Evolutionary conservation across 2,329 filamentous ascomycete genomes (phyloP), one percentile per base, ranked within the genome.

Genomic region (Acrodontium crateriforme): DNA sequence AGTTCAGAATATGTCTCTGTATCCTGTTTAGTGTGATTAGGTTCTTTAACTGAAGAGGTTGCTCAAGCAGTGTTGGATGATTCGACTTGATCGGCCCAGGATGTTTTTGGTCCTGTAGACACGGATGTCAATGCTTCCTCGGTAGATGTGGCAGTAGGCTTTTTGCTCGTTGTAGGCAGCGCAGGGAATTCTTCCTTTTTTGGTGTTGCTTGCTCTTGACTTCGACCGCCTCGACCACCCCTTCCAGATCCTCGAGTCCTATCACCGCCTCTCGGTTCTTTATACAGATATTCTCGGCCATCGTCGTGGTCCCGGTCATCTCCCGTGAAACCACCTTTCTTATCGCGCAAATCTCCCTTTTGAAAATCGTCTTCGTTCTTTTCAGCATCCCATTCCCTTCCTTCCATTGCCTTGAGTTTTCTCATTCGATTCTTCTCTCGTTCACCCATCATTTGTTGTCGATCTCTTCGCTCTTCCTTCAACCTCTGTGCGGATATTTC

Each of bases 371-470:
- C 66, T 35, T 73, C 67, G 6, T 57, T 54, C 50, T 76, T 75
- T 38, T 70, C 63, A 4, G 62, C 56, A 46, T 76, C 71, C 71
- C 71, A 76, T 41, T 75, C 71, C 10, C 71, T 53, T 1, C 69
- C 69, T 2, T 56, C 61, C 40, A 68, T 55, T 1, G 69, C 68
- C 22, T 69, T 63, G 8, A 76, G 49, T 42, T 76, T 76, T 25
- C 71, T 50, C 37, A 60, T 58, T 19, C 71, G 53, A 37, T 75
- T 75, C 42, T 61, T 63, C 48, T 76, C 71, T 12, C 71, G 58
- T 50, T 76, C 71, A 13, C 59, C 62, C 50, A 73, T 69, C 69
- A 75, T 72, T 29, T 64, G 62, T 33, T 65, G 65, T 18, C 69
- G 52, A 33, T 71, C 65, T 31, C 55, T 49, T 16, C 59, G 49